A percentile compares a stretch with the other conserved stretches of the same genome.
phyloP scores from a whole-genome alignment of 2,329 filamentous ascomycete species.

The Epichloe gansuensis region DNA sequence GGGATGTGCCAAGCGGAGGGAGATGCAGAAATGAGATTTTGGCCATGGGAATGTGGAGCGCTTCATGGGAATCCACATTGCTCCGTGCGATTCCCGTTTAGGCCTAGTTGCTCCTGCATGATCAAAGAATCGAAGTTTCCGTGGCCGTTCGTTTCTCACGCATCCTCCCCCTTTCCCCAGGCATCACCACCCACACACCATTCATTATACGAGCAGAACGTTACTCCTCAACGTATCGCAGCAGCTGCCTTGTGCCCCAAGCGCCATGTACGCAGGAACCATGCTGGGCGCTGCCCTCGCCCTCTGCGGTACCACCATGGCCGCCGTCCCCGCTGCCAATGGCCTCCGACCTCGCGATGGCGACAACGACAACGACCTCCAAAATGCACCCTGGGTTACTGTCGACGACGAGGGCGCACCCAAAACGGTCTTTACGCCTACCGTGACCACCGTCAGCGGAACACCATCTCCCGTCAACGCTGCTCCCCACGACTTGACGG shows the following conservation, averaged over 20 bases:
- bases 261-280: constrained; percentile 20
- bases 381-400: constrained; percentile 35
- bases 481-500: constrained; percentile 35
- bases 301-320: constrained; percentile 14
- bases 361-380: constrained; percentile 11
- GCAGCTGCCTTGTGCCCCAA: not conserved
- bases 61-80: too few species aligned
- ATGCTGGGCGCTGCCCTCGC: constrained; percentile 17
- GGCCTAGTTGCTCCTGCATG: too few species aligned
- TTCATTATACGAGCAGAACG: too few species aligned
- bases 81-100: too few species aligned
- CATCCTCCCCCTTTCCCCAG: too few species aligned
- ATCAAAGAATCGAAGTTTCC: too few species aligned
- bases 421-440: constrained; percentile 35
- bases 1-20: too few species aligned
- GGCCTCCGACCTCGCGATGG: constrained; percentile 8
- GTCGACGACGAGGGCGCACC: constrained; percentile 35
- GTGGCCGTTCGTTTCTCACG: too few species aligned
- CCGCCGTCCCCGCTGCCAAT: constrained; percentile 19
- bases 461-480: constrained; percentile 26
- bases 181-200: too few species aligned
- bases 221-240: not conserved
- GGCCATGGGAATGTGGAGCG: too few species aligned
- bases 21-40: too few species aligned
- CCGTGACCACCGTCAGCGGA: constrained; percentile 32